Conservation (phyloP, 306 rosid species). For the Dalbergia cochinchinensis region DNA sequence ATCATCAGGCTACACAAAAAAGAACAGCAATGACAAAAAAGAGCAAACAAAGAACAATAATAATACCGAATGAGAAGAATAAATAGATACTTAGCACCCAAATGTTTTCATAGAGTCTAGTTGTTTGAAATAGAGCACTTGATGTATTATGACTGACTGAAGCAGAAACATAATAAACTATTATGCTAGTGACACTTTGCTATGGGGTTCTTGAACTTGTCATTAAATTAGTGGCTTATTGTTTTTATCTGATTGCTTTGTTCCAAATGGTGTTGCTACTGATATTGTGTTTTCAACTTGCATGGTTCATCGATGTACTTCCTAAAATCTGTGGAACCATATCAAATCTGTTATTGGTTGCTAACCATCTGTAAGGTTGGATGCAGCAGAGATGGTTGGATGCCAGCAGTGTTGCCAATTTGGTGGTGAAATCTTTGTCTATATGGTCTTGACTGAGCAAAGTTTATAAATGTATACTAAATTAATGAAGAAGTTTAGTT, state of each 20-base stretch:
- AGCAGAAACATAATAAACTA: neutral
- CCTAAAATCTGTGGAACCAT: neutral
- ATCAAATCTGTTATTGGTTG: neutral
- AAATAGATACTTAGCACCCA: neutral
- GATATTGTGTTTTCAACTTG: neutral
- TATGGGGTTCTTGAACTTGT: neutral
- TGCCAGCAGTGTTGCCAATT: neutral
- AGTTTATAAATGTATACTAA: neutral
- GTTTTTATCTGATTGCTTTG: neutral
- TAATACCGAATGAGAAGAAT: neutral
- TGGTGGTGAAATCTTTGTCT: neutral
- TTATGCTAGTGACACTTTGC: neutral
- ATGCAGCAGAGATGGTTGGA: neutral
- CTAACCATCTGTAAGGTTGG: neutral
- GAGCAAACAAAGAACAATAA: neutral
- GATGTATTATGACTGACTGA: too few relatives aligned
- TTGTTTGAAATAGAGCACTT: too few relatives aligned
- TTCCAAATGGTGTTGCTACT: neutral
- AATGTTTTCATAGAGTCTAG: too few relatives aligned
- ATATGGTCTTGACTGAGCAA: neutral
- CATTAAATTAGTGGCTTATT: neutral
- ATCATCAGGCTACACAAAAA: neutral
- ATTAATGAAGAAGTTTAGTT: too few relatives aligned
- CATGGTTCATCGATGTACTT: neutral
- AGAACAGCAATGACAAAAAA: too few relatives aligned